Conservation (phyloP, 305 asterid genomes). For the Caryopteris hybrid region DNA sequence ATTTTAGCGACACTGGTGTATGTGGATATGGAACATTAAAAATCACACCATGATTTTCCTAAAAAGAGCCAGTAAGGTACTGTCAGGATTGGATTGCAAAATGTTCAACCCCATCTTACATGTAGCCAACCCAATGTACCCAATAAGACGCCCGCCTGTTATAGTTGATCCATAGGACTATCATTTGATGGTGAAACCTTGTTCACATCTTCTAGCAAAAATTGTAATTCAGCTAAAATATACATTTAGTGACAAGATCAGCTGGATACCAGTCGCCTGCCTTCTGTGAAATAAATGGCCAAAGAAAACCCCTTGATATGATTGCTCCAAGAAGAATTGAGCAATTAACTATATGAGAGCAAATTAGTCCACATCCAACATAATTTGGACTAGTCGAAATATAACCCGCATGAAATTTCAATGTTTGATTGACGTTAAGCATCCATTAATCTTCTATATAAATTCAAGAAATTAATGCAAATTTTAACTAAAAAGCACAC, state of each 20-base stretch:
- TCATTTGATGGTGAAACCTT: neutral
- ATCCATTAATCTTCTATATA: neutral
- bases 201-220: too few species aligned
- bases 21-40: too few species aligned
- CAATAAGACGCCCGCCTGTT: too few species aligned
- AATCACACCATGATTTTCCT: too few species aligned
- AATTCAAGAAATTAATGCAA: constrained; percentile 1
- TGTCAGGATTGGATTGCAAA: too few species aligned
- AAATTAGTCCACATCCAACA: constrained; percentile 93
- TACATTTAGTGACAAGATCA: constrained; percentile 67
- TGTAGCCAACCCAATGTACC: too few species aligned
- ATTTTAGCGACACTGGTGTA: too few species aligned
- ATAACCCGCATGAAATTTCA: constrained; percentile 62
- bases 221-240: too few species aligned
- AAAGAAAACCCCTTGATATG: constrained; percentile 90
- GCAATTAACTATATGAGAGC: constrained; percentile 94
- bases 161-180: too few species aligned
- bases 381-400: constrained; percentile 93
- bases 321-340: constrained; percentile 94
- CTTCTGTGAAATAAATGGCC: constrained; percentile 76
- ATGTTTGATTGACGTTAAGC: constrained; percentile 21
- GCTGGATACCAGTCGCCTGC: constrained; percentile 97
- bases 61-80: too few species aligned
- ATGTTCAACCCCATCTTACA: too few species aligned
- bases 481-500: constrained; percentile 1